Evolutionary conservation across 208 protist species (phyloP), one percentile per base, ranked within the genome.

Genomic region (Crithidia sp.): DNA sequence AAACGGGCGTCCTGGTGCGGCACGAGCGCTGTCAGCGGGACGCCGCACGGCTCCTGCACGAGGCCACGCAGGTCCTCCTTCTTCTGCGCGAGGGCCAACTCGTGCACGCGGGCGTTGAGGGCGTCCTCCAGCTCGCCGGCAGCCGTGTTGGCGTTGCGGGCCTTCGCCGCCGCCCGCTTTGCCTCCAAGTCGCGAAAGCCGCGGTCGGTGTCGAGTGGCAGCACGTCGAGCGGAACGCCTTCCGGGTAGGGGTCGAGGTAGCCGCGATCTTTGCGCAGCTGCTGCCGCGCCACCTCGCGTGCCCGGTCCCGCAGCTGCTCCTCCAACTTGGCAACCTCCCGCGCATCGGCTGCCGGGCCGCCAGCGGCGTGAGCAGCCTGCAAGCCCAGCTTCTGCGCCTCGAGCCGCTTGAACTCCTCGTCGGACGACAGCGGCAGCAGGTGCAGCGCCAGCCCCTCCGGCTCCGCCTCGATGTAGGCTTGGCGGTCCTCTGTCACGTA

Each of bases 1-100:
- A 94, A 90, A 13, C 81, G 49, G 3, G 85, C 81, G 63, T 95
- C 88, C 7, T 83, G 70, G 75, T 93, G 88, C 8, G 86, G 88
- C 52, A 81, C 67, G 16, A 95, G 73, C 16, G 82, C 64, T 2
- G 53, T 65, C 17, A 92, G 45, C 7, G 90, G 84, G 37, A 95
- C 77, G 39, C 74, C 84, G 61, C 68, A 75, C 4, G 87, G 88
- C 44, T 71, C 36, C 28, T 64, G 53, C 40, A 88, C 71, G 58
- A 95, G 66, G 9, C 78, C 85, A 12, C 64, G 49, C 45, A 93
- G 63, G 53, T 93, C 88, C 47, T 91, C 83, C 41, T 77, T 53
- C 39, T 89, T 87, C 59, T 91, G 85, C 52, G 62, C 78, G 40
- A 66, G 52, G 16, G 90, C 90, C 54, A 95, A 68, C 73, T 89